phyloP scores from a whole-genome alignment of 129 eudicot species.

The Pulicaria dysenterica region DNA sequence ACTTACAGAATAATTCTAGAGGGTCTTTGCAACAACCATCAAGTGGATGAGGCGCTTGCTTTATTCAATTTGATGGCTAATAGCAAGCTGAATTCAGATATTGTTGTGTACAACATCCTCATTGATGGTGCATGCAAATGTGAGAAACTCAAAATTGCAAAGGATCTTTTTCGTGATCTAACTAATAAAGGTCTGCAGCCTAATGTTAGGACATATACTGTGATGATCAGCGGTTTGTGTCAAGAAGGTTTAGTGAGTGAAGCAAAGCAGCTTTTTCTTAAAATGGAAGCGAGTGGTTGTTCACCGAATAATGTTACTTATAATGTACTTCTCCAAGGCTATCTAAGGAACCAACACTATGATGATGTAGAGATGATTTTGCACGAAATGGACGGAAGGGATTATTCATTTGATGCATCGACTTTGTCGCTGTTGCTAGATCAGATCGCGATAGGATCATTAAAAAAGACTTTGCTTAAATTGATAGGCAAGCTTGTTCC shows the following conservation, averaged over 20 bases:
- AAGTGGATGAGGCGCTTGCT: slow-evolving; percentile 5
- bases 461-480: background rate
- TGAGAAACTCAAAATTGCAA: background rate
- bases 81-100: slow-evolving; percentile 2
- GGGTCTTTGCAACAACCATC: slow-evolving; percentile 21
- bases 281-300: slow-evolving; percentile 26
- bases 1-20: slow-evolving; percentile 6
- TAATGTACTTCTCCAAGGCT: background rate
- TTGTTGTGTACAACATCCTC: background rate
- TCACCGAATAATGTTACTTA: slow-evolving; percentile 12
- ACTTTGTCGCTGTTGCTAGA: background rate
- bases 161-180: background rate
- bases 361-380: slow-evolving; percentile 4
- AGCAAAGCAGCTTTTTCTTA: slow-evolving; percentile 14
- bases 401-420: slow-evolving; percentile 10
- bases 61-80: slow-evolving; percentile 9
- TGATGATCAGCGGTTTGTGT: slow-evolving; percentile 17
- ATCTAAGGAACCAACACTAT: background rate
- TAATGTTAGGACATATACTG: slow-evolving; percentile 7
- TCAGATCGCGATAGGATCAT: background rate
- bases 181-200: background rate
- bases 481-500: slow-evolving; percentile 14
- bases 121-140: background rate
- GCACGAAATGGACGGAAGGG: slow-evolving; percentile 14
- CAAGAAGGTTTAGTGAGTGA: background rate